Evolutionary conservation across 108 stramenopile species (phyloP).

Genomic region (Asterionellopsis glacialis): DNA sequence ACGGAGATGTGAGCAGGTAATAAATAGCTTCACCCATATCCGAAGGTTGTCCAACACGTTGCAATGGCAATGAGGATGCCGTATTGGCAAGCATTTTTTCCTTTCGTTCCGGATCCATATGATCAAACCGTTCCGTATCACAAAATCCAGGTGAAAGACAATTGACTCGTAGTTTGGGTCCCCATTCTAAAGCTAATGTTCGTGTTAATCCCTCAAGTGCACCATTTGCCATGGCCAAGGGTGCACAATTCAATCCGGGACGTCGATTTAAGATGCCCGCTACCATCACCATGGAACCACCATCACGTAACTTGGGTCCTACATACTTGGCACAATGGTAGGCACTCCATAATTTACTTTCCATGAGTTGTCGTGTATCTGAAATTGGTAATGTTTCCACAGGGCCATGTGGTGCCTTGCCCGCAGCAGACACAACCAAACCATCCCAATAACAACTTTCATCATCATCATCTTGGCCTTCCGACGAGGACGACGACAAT

Average conservation of each 20-base stretch:
- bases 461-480: neutral
- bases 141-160: conserved; percentile 68
- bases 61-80: conserved; percentile 44
- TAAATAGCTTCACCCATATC: conserved; percentile 71
- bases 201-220: conserved; percentile 63
- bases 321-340: conserved; percentile 62
- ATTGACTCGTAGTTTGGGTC: conserved; percentile 51
- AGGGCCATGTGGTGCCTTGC: conserved; percentile 56
- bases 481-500: neutral
- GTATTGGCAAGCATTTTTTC: conserved; percentile 52
- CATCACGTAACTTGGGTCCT: conserved; percentile 26
- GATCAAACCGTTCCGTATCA: conserved; percentile 69
- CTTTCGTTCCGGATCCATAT: conserved; percentile 38
- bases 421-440: conserved; percentile 55
- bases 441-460: conserved; percentile 29
- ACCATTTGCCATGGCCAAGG: conserved; percentile 57
- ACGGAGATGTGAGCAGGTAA: conserved; percentile 43
- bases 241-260: conserved; percentile 59
- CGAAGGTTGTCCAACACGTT: conserved; percentile 36
- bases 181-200: conserved; percentile 62
- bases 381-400: conserved; percentile 27
- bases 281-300: conserved; percentile 42
- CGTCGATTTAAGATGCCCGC: conserved; percentile 59
- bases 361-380: conserved; percentile 39
- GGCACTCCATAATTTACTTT: conserved; percentile 54